These are phyloP conservation scores for Lasiodiplodia sp. DNA, from an alignment of 2,329 filamentous ascomycete species.

Conservation along the genomic window DNA sequence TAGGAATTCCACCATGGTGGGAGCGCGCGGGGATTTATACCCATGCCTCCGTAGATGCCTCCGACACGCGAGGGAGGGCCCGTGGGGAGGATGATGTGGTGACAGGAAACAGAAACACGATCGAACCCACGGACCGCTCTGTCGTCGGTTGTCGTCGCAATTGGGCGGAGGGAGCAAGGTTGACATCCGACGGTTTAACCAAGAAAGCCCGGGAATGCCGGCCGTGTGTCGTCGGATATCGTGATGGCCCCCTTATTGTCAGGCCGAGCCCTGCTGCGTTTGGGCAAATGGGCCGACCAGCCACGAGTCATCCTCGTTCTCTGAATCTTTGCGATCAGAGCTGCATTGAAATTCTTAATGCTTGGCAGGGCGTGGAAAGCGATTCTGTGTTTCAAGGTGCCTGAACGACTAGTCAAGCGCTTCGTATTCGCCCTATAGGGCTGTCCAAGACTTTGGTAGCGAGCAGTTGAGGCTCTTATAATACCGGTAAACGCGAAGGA, in stretches of 20 bases:
- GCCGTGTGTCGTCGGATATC: not conserved
- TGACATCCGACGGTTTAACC: slow-evolving; percentile 3
- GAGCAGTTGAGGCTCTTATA: not conserved
- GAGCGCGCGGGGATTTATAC: not conserved
- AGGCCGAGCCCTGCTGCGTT: not conserved
- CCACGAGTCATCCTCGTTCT: not conserved
- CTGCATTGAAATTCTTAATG: not conserved
- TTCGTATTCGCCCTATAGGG: slow-evolving; percentile 13
- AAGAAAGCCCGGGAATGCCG: not conserved
- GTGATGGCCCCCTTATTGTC: not conserved
- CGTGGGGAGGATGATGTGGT: slow-evolving; percentile 5
- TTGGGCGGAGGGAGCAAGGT: not conserved
- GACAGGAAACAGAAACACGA: not conserved
- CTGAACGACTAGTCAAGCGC: not conserved
- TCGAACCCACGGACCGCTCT: not conserved
- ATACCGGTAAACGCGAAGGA: not conserved
- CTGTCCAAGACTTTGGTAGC: not conserved
- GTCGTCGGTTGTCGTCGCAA: not conserved
- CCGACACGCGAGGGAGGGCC: not conserved
- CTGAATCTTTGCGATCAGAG: not conserved
- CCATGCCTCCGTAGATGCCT: not conserved
- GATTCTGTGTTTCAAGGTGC: not conserved
- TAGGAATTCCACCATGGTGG: not conserved
- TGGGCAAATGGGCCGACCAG: not conserved
- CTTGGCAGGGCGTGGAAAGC: slow-evolving; percentile 3